Base-by-base conservation (phyloP, 2,329 filamentous ascomycete species). In the Myriosclerotinia curreyana region DNA sequence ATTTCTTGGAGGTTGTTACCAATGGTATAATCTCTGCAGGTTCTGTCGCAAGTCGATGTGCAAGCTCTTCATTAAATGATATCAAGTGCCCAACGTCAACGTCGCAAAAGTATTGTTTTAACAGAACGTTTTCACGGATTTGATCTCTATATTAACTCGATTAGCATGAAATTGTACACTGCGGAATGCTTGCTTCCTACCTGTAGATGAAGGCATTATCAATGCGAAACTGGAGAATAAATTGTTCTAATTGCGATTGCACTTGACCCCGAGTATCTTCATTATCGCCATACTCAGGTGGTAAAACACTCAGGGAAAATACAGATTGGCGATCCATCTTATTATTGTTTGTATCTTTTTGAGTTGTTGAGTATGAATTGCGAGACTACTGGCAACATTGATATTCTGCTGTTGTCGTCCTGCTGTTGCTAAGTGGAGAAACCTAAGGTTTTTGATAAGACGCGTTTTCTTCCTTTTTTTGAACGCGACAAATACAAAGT, bases 151-250 rank as follows among this genome's bases (percentile, higher is more conserved):
- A 36, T 20, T 44, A 2, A 44, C 28, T 28, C 2, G 3, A 52
- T 80, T 66, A 81, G 75, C n/a, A 40, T 34, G 25, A 22, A n/a
- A 12, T 25, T 50, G 17, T n/a, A 54, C 53, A 40, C 44, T 38
- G 9, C 28, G 28, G 28, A 31, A 46, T n/a, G 34, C 20, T 36
- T 49, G n/a, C 25, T 40, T 48, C 66, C 78, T 76, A 94, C 92
- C 92, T 86, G 83, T 98, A 99, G 73, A 97, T 87, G 78, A 96
- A 98, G 73, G 88, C 85, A 77, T 96, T 96, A 77, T 97, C 94
- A 50, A 98, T 85, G 74, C 94, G 87, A 75, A 97, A 99, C 71
- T 94, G 91, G 65, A 98, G 86, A 69, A 99, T 88, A 76, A 99
- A 99, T 66, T 92, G 88, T 74, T 95, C 87, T 66, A 99, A 84